Percentiles rank a stretch among this genome's conserved stretches.
Conservation (phyloP, 2,329 filamentous ascomycete genomes). For the Penicillium thymicola region DNA sequence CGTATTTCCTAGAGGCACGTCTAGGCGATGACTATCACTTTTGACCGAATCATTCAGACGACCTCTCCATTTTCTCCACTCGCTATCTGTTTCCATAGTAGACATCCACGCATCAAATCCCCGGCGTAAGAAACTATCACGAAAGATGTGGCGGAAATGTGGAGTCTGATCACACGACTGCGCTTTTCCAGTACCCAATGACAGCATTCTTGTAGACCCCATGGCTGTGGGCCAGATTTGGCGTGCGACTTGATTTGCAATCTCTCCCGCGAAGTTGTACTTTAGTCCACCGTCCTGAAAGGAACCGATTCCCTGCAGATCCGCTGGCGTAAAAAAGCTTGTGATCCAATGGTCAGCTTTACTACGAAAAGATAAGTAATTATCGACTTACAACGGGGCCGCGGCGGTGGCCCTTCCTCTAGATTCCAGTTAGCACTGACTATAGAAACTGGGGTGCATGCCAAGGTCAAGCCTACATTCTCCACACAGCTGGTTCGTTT, state of each 20-base stretch:
- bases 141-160: slow-evolving; percentile 22
- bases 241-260: slow-evolving; percentile 8
- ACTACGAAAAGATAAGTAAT: not conserved
- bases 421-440: not conserved
- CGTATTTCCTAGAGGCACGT: slow-evolving; percentile 10
- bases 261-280: slow-evolving; percentile 14
- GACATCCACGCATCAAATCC: slow-evolving; percentile 23
- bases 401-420: slow-evolving; percentile 22
- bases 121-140: slow-evolving; percentile 19
- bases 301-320: slow-evolving; percentile 13
- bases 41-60: slow-evolving; percentile 4
- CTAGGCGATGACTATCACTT: slow-evolving; percentile 12
- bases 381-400: slow-evolving; percentile 15
- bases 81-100: slow-evolving; percentile 16
- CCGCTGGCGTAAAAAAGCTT: slow-evolving; percentile 19
- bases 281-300: slow-evolving; percentile 18
- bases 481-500: slow-evolving; percentile 13
- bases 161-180: slow-evolving; percentile 6
- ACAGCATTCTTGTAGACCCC: slow-evolving; percentile 14
- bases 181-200: slow-evolving; percentile 15
- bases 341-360: not conserved
- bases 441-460: not conserved
- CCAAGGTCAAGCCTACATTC: slow-evolving; percentile 8
- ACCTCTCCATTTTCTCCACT: slow-evolving; percentile 14
- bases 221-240: slow-evolving; percentile 17